Base-by-base conservation (phyloP, 179 eudicot species). In the Kewa caespitosa region DNA sequence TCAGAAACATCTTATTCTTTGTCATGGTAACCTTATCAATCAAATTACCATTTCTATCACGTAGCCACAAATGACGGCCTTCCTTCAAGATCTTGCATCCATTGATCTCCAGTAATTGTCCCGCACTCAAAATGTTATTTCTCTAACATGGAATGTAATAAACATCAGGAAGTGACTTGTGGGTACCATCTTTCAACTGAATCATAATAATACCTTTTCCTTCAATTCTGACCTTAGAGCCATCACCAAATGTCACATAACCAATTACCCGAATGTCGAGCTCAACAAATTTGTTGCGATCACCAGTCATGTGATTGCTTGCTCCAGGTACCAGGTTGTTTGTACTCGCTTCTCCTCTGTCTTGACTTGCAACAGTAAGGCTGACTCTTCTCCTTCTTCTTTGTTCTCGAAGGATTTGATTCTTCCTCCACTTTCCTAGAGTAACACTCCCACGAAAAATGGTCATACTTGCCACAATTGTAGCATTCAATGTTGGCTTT, bases 221-320 rank as follows among this genome's bases (percentile, higher is more conserved):
- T 70, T 60, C 33, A 8, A 77, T 70, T 6, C 23, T 57, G 20
- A 41, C 46, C 28, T 62, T 69, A 6, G 62, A 33, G 28, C 50
- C 61, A 70, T 77, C 70, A 8, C 75, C 63, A 60, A 69, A 43
- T 27, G 60, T 59, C 23, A 43, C 50, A 8, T 70, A 42, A 1
- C 31, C 74, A 8, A 23, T 70, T 23, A 77, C 10, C 17, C 34
- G 25, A 15, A 25, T 18, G 36, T 43, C 69, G 7, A 60, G 75
- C 6, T 77, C 62, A 2, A 61, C 38, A 70, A 77, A 43, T 27
- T 61, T 59, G 18, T 7, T 76, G 28, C 13, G 37, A 27, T 76
- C 68, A 38, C 60, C 43, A 15, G 60, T 68, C 68, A 76, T 67
- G 33, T 76, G 68, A 25, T 76, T 76, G 23, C 41, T 75, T 28